phyloP scores from a whole-genome alignment of 805 yeast genomes.

The Metschnikowia cubensis region DNA sequence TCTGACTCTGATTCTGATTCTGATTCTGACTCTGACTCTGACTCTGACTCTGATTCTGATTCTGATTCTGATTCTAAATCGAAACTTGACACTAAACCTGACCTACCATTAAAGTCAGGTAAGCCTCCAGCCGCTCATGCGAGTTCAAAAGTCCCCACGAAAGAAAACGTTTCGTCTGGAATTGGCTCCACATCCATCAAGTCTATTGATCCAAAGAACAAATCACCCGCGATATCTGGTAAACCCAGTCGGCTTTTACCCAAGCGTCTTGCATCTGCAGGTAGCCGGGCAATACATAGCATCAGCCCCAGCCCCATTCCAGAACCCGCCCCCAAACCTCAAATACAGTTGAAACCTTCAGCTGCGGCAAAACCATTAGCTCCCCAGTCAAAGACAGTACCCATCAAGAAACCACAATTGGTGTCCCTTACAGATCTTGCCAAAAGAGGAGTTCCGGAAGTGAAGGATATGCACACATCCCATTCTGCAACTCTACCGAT shows the following conservation, averaged over 20 bases:
- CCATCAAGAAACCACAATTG: conserved; percentile 7
- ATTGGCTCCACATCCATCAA: neutral
- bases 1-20: neutral
- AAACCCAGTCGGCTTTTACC: conserved; percentile 1
- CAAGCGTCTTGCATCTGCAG: conserved; percentile 1
- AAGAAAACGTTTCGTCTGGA: neutral
- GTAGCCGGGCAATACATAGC: neutral
- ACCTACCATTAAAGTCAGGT: neutral
- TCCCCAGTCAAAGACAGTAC: neutral
- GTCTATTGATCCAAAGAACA: neutral
- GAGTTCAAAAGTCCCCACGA: neutral
- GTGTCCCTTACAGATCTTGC: conserved; percentile 14
- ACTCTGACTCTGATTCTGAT: conserved; percentile 9
- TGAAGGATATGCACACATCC: conserved; percentile 7
- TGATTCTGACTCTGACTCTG: conserved; percentile 2
- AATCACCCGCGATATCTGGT: neutral
- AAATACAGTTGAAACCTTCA: neutral
- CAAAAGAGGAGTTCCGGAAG: conserved; percentile 16
- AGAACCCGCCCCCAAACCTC: neutral
- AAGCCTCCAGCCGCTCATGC: neutral
- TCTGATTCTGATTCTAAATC: conserved; percentile 3
- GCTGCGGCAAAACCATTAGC: neutral
- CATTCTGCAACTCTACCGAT: neutral
- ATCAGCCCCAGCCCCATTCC: neutral
- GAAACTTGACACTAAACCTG: neutral